These are phyloP conservation scores for Cyclanthera cordifolia DNA, from an alignment of 306 rosid species.

Conservation along the genomic window DNA sequence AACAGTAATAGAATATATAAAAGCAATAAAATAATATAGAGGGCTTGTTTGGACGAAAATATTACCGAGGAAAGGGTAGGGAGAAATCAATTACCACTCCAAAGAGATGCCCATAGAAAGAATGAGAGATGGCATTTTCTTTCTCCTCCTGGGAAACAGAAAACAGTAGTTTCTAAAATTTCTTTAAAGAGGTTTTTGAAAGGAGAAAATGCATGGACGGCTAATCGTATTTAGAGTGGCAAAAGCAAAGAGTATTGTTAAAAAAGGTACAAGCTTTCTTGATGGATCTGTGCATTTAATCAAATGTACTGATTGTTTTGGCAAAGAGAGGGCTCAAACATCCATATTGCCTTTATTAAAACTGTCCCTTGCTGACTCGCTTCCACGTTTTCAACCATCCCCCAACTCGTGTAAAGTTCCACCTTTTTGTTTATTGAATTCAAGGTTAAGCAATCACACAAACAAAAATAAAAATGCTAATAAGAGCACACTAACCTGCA, in stretches of 20 bases:
- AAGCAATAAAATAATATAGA: too few relatives aligned
- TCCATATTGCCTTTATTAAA: background rate
- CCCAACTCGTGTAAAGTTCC: background rate
- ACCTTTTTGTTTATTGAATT: too few relatives aligned
- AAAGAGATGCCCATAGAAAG: too few relatives aligned
- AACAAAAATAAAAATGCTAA: too few relatives aligned
- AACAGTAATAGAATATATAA: background rate
- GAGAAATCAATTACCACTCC: too few relatives aligned
- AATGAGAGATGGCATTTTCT: background rate
- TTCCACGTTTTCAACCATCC: conserved; percentile 20
- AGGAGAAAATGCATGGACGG: background rate
- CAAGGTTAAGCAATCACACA: background rate
- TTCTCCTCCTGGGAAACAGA: background rate
- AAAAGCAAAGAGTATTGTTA: too few relatives aligned
- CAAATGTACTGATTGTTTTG: too few relatives aligned
- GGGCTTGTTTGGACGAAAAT: too few relatives aligned
- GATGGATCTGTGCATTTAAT: background rate
- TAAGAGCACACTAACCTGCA: too few relatives aligned
- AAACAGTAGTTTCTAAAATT: background rate
- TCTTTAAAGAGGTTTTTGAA: background rate
- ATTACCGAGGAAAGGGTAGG: too few relatives aligned
- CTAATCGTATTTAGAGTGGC: background rate
- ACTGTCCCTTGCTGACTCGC: conserved; percentile 48
- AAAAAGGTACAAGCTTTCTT: background rate
- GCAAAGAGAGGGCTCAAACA: background rate